phyloP scores from a whole-genome alignment of 768 basidiomycete genomes.

The Tricholoma saponaceum region DNA sequence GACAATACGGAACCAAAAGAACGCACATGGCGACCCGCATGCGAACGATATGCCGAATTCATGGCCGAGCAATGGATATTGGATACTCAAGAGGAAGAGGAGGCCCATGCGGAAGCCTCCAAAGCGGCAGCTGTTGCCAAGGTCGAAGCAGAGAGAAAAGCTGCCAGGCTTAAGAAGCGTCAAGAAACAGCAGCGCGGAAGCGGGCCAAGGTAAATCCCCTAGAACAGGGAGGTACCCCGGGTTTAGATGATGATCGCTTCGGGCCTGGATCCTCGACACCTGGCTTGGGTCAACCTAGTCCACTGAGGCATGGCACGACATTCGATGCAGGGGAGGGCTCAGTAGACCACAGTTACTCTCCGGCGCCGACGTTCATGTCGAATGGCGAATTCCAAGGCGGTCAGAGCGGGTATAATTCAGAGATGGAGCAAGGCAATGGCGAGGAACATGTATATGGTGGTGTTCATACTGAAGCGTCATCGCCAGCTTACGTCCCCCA shows the following conservation, averaged over 20 bases:
- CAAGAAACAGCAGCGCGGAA: conserved; percentile 51
- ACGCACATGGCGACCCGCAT: conserved; percentile 72
- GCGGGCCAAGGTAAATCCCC: conserved; percentile 37
- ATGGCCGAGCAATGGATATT: conserved; percentile 77
- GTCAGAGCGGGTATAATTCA: conserved; percentile 55
- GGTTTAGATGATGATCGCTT: conserved; percentile 19
- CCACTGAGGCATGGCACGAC: conserved; percentile 41
- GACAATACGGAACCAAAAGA: conserved; percentile 25
- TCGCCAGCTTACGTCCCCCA: conserved; percentile 4
- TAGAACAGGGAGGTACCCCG: conserved; percentile 18
- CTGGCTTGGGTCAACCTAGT: conserved; percentile 29
- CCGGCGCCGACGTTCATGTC: conserved; percentile 51
- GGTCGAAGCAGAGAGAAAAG: conserved; percentile 46
- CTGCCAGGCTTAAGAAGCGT: conserved; percentile 44
- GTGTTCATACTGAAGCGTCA: conserved; percentile 3
- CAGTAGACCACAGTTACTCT: conserved; percentile 36
- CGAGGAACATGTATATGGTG: conserved; percentile 8
- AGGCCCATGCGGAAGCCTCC: conserved; percentile 45
- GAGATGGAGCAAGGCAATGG: conserved; percentile 30
- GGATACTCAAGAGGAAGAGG: conserved; percentile 74
- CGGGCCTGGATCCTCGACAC: conserved; percentile 4
- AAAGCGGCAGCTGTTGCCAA: conserved; percentile 35
- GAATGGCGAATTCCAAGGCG: conserved; percentile 43
- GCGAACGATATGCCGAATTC: conserved; percentile 83
- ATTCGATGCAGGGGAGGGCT: conserved; percentile 25